Evolutionary conservation across 805 yeast genomes (phyloP), one percentile per base, ranked within the genome.

Genomic region (Metschnikowia noctiluminum): DNA sequence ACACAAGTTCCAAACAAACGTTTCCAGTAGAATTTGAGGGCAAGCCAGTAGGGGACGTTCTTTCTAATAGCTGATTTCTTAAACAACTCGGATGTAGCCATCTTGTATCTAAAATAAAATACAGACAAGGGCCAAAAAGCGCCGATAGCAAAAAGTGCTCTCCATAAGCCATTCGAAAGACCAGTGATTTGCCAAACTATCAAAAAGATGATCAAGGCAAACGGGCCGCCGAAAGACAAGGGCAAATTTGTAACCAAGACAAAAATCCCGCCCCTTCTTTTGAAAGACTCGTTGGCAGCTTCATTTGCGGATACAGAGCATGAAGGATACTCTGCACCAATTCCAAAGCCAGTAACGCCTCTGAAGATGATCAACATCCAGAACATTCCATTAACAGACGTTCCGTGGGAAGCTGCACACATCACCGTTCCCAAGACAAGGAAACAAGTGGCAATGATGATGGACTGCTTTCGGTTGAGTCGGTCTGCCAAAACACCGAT

Each of bases 311-410:
- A 72, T 2, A 84, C 80, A 0, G 88, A 80, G 16, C 84, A 80
- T 1, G 87, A 82, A 10, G 87, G 85, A 60, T 85, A 85, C 61
- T 85, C 90, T 34, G 89, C 89, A 53, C 90, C 90, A 48, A 85
- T 79, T 53, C 94, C 94, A 54, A 85, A 80, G 40, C 94, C 95
- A 42, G 85, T 80, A 9, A 84, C 74, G 57, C 92, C 92, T 63
- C 92, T 75, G 52, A 80, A 71, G n/a, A 86, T 81, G 40, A 82
- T 79, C 59, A 86, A 69, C 88, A 82, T 84, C 89, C 87, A 84
- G 60, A 85, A 80, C 84, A 85, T 79, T 10, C 89, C 89, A 2
- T 83, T 71, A 32, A 60, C 60, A 14, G 81, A 55, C 1, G 52
- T 59, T 35, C 90, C 91, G 56, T 84, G 87, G 11, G 90, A 71